Percentiles rank a stretch among this genome's conserved stretches.
These are phyloP conservation scores for Macrolepiota albuminosa DNA, from an alignment of 768 basidiomycete genomes.

Conservation along the genomic window DNA sequence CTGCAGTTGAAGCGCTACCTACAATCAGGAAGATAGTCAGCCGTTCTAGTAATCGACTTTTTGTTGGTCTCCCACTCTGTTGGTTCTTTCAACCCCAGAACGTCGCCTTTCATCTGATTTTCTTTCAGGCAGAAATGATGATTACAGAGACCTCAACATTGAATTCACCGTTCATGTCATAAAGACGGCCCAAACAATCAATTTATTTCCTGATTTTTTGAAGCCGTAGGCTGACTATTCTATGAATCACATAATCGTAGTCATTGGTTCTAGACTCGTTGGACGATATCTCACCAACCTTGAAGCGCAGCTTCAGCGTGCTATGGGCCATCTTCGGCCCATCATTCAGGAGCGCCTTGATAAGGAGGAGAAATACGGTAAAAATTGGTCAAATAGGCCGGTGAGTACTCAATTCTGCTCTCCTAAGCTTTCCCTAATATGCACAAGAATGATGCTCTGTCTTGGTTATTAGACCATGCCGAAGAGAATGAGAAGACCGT, in stretches of 20 bases:
- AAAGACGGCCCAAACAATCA: conserved; percentile 25
- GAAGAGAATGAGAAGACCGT: too few species aligned
- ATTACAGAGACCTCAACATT: too few species aligned
- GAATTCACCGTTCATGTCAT: conserved; percentile 31
- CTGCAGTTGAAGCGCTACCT: conserved; percentile 17
- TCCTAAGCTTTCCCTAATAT: not conserved
- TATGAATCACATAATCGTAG: not conserved
- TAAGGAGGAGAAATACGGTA: conserved; percentile 25
- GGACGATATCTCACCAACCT: conserved; percentile 17
- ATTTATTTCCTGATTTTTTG: conserved; percentile 33
- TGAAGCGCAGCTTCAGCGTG: conserved; percentile 17
- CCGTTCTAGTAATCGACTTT: conserved; percentile 35
- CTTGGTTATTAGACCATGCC: not conserved
- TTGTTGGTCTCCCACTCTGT: conserved; percentile 45
- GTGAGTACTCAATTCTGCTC: conserved; percentile 12
- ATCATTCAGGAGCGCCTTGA: conserved; percentile 27
- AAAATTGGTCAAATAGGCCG: conserved; percentile 30
- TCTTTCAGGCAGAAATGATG: too few species aligned
- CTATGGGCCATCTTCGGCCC: conserved; percentile 23
- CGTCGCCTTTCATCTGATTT: too few species aligned
- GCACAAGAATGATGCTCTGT: not conserved
- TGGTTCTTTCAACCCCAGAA: conserved; percentile 6
- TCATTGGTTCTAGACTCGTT: conserved; percentile 12
- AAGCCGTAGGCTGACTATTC: conserved; percentile 31
- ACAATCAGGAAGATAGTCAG: conserved; percentile 30